These are phyloP conservation scores for Myxozyma nipponensis DNA, from an alignment of 805 yeast species.

Conservation along the genomic window DNA sequence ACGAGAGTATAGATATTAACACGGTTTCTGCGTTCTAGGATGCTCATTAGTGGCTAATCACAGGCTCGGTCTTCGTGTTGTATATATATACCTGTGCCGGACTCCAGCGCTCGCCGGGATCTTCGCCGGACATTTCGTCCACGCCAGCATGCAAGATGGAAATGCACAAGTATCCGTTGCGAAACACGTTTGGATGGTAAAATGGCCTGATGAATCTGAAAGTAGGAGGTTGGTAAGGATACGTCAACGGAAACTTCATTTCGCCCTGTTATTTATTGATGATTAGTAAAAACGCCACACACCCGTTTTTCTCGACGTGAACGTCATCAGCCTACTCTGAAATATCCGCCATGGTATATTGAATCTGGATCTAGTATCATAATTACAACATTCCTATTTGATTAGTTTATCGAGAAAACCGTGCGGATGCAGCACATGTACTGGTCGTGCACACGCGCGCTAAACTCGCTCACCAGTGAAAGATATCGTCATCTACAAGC, in stretches of 20 bases:
- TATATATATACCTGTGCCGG: constrained; percentile 49
- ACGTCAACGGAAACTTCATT: constrained; percentile 87
- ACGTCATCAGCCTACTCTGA: constrained; percentile 44
- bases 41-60: no score
- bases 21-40: constrained; percentile 81
- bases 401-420: no score
- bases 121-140: constrained; percentile 69
- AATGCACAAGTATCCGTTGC: constrained; percentile 89
- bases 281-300: neutral
- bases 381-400: constrained; percentile 77
- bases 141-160: constrained; percentile 91
- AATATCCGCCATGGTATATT: constrained; percentile 89
- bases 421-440: no score
- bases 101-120: constrained; percentile 29
- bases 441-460: neutral
- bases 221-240: constrained; percentile 89
- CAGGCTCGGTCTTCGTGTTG: no score
- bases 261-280: constrained; percentile 50
- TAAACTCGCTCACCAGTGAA: constrained; percentile 41
- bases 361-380: constrained; percentile 89
- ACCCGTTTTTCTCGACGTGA: neutral
- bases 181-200: constrained; percentile 91
- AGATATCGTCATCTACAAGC: constrained; percentile 58
- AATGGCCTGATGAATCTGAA: constrained; percentile 91
- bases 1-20: constrained; percentile 80